Percentiles rank a stretch among this genome's conserved stretches.
phyloP scores from a whole-genome alignment of 768 basidiomycete species.

The Suillus subaureus region DNA sequence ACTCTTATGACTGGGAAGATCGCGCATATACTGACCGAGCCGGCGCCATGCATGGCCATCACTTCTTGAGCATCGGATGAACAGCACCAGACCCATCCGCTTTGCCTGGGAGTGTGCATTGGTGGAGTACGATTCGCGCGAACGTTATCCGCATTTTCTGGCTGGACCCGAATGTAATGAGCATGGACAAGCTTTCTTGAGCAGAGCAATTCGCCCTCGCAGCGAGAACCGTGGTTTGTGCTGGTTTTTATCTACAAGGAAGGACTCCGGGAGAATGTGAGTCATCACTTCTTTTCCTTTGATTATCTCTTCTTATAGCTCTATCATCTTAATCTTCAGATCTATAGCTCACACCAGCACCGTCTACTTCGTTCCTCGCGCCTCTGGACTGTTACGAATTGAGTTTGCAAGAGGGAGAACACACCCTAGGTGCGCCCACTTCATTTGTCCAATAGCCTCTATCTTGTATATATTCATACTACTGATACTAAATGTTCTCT shows the following conservation, averaged over 20 bases:
- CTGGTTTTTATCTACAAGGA: conserved; percentile 6
- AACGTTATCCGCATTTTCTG: conserved; percentile 76
- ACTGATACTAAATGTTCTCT: no score
- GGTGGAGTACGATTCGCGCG: conserved; percentile 83
- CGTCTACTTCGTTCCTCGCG: no score
- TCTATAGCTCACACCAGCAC: no score
- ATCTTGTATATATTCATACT: no score
- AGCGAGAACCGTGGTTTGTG: conserved; percentile 79
- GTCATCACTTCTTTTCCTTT: no score
- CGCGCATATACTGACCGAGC: conserved; percentile 83
- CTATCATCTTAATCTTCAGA: no score
- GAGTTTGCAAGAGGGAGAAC: no score
- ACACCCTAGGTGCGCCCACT: no score
- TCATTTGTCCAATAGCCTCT: no score
- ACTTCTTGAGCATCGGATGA: conserved; percentile 71
- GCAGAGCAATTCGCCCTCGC: conserved; percentile 81
- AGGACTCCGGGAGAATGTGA: no score
- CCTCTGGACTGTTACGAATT: no score
- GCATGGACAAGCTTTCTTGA: conserved; percentile 79
- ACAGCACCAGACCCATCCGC: conserved; percentile 76
- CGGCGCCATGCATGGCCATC: conserved; percentile 73
- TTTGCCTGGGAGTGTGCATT: conserved; percentile 72
- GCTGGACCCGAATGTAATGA: conserved; percentile 45
- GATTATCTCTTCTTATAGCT: no score
- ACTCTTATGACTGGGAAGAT: conserved; percentile 81